Percentiles rank a stretch among this genome's conserved stretches.
Conservation (phyloP, 495 filamentous ascomycete genomes). For the Clavariopsis aquatica region DNA sequence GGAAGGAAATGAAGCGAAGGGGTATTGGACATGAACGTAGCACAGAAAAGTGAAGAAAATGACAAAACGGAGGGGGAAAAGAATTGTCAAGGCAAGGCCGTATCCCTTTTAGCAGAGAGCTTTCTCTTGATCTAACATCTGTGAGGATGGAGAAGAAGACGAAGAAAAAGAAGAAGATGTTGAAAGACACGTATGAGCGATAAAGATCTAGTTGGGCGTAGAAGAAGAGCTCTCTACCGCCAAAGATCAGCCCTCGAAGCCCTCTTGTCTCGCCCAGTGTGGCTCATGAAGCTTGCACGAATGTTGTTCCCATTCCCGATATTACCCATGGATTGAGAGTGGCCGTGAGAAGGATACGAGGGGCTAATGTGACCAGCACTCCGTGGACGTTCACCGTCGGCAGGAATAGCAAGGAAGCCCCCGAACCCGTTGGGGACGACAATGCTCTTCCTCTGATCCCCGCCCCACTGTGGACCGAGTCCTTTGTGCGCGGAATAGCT, state of each 20-base stretch:
- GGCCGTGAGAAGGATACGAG: neutral
- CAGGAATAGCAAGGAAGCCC: constrained; percentile 78
- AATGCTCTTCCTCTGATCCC: constrained; percentile 60
- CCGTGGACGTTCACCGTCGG: constrained; percentile 44
- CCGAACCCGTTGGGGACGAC: constrained; percentile 78
- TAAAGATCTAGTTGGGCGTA: neutral
- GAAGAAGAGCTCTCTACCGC: constrained; percentile 27
- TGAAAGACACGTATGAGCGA: neutral
- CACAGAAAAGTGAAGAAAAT: neutral
- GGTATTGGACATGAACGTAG: neutral
- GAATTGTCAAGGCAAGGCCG: neutral
- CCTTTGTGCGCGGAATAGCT: constrained; percentile 54
- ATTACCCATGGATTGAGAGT: constrained; percentile 2
- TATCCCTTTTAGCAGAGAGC: neutral
- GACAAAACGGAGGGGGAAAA: neutral
- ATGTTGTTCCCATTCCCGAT: neutral
- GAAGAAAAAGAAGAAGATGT: neutral
- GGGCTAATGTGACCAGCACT: constrained; percentile 29
- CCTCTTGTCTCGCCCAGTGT: constrained; percentile 21
- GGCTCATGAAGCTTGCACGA: constrained; percentile 18
- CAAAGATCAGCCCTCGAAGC: constrained; percentile 31
- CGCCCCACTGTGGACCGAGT: constrained; percentile 61
- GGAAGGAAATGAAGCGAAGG: neutral
- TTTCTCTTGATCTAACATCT: neutral
- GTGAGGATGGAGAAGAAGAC: neutral